Evolutionary conservation across 2,329 filamentous ascomycete genomes (phyloP).

Genomic region (Venturia asperata): DNA sequence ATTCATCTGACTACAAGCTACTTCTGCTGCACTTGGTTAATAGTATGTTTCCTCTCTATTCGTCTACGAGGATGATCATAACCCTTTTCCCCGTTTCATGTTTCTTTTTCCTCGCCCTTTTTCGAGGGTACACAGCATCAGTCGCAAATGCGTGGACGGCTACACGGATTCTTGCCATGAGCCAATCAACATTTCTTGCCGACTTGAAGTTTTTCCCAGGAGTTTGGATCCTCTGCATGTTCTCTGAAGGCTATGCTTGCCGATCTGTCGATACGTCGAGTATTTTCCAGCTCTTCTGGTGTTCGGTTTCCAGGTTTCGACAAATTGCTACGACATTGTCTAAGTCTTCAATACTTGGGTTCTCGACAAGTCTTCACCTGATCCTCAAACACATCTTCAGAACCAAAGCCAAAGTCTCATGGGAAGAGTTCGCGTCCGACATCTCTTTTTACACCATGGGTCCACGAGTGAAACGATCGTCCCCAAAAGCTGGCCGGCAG

Average conservation of each 20-base stretch:
- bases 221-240: not conserved
- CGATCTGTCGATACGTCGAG: not conserved
- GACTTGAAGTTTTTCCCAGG: not conserved
- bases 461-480: slow-evolving; percentile 4
- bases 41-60: not conserved
- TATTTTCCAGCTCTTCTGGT: not conserved
- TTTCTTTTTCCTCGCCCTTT: not conserved
- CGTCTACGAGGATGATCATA: not conserved
- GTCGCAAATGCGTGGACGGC: not conserved
- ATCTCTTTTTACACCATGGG: not conserved
- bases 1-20: not conserved
- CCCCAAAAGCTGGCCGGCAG: not conserved
- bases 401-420: not conserved
- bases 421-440: not conserved
- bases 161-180: not conserved
- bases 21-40: not conserved
- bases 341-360: not conserved
- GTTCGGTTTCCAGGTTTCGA: not conserved
- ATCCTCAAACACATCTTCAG: not conserved
- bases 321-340: not conserved
- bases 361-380: not conserved
- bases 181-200: not conserved
- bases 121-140: not conserved
- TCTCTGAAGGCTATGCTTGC: not conserved
- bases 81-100: not conserved